Percentiles rank a stretch among this genome's conserved stretches.
Conservation (phyloP, 2,329 filamentous ascomycete species). For the Blastomyces emzantsi region DNA sequence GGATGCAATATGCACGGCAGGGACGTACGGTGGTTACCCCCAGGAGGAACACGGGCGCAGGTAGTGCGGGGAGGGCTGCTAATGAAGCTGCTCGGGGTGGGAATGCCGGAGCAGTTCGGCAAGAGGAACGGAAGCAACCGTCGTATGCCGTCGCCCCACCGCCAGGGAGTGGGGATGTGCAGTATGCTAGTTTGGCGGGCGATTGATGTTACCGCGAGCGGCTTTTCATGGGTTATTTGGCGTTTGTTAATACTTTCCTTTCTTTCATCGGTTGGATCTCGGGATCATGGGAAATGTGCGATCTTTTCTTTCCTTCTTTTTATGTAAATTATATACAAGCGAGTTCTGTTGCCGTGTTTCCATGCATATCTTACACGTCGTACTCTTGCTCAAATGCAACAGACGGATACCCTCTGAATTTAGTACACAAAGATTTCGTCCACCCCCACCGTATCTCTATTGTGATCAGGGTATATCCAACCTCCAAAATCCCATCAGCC, state of each 20-base stretch:
- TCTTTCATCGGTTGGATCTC: too few species aligned
- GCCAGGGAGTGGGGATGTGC: slow-evolving; percentile 65
- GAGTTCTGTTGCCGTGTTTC: not conserved
- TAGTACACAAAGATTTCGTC: not conserved
- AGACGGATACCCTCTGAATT: not conserved
- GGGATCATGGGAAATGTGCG: not conserved
- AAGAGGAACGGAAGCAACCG: slow-evolving; percentile 29
- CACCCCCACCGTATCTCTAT: not conserved
- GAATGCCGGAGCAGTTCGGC: slow-evolving; percentile 35
- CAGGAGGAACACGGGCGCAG: slow-evolving; percentile 26
- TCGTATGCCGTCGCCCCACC: slow-evolving; percentile 58
- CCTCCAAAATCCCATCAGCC: not conserved
- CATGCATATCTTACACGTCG: slow-evolving; percentile 1
- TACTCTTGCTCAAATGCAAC: not conserved
- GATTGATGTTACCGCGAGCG: slow-evolving; percentile 45
- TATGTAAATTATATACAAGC: slow-evolving; percentile 4
- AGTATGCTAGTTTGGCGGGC: slow-evolving; percentile 78
- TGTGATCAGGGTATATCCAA: not conserved
- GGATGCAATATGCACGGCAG: slow-evolving; percentile 70
- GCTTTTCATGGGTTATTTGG: not conserved
- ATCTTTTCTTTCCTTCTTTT: not conserved
- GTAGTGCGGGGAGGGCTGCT: slow-evolving; percentile 11
- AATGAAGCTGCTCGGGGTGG: slow-evolving; percentile 17
- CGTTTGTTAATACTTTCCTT: not conserved
- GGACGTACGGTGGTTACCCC: slow-evolving; percentile 53